Percentiles rank a stretch among this genome's conserved stretches.
phyloP scores from a whole-genome alignment of 805 yeast genomes.

The Metschnikowia colocasiae region DNA sequence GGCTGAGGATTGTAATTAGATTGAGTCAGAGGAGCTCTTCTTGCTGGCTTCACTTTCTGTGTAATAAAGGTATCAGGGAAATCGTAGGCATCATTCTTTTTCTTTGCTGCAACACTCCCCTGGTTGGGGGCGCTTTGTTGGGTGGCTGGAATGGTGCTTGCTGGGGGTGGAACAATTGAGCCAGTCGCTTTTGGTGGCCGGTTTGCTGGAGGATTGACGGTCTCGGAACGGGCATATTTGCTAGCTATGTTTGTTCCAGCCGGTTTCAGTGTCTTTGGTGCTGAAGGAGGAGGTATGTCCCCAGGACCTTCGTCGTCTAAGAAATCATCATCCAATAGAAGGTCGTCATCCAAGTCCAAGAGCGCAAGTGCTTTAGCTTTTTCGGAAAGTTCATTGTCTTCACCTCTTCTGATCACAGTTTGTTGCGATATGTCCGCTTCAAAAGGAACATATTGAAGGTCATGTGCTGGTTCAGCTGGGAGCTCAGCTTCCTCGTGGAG shows the following conservation, averaged over 20 bases:
- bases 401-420: constrained; percentile 1
- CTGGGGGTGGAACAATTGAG: constrained; percentile 10
- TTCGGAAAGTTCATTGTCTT: background rate
- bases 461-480: background rate
- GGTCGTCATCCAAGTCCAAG: constrained; percentile 30
- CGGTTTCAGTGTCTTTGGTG: constrained; percentile 3
- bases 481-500: background rate
- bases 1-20: background rate
- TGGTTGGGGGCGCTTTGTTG: background rate
- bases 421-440: constrained; percentile 3
- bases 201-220: background rate
- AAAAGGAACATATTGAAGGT: background rate
- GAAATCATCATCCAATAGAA: constrained; percentile 36
- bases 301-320: constrained; percentile 26
- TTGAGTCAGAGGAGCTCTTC: constrained; percentile 26
- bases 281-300: background rate
- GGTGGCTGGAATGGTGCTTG: constrained; percentile 3
- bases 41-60: constrained; percentile 36
- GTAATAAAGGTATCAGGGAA: constrained; percentile 58
- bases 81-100: constrained; percentile 74
- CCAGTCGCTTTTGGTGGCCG: constrained; percentile 1
- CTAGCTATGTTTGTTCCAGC: constrained; percentile 3
- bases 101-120: constrained; percentile 15
- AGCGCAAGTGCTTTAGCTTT: constrained; percentile 14
- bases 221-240: constrained; percentile 1